Conservation (phyloP, 2,329 filamentous ascomycete species). For the Alternaria rosae region DNA sequence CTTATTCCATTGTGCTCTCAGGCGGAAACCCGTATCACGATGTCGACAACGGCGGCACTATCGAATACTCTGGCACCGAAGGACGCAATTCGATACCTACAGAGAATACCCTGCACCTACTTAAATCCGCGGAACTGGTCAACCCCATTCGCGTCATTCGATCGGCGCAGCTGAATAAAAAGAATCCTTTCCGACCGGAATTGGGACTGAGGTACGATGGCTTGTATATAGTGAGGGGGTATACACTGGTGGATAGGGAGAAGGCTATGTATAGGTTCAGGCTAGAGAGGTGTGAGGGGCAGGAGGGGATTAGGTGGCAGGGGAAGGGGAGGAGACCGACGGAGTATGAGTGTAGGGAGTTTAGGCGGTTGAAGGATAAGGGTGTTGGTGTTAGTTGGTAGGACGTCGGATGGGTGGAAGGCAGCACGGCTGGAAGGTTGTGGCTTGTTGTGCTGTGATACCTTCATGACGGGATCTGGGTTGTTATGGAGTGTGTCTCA, state of each 20-base stretch:
- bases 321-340: slow-evolving; percentile 55
- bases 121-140: slow-evolving; percentile 47
- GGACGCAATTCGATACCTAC: slow-evolving; percentile 40
- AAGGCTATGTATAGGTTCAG: slow-evolving; percentile 59
- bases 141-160: slow-evolving; percentile 61
- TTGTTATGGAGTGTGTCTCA: not conserved
- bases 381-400: slow-evolving; percentile 12
- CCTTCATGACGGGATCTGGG: not conserved
- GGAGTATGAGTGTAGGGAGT: slow-evolving; percentile 36
- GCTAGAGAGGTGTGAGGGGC: slow-evolving; percentile 53
- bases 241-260: slow-evolving; percentile 49
- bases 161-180: slow-evolving; percentile 48
- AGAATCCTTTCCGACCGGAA: slow-evolving; percentile 54
- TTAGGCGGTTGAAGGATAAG: slow-evolving; percentile 25
- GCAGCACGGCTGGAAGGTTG: no score
- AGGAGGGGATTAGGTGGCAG: slow-evolving; percentile 57
- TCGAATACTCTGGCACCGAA: slow-evolving; percentile 63
- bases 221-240: slow-evolving; percentile 57
- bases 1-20: slow-evolving; percentile 64
- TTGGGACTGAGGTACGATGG: slow-evolving; percentile 66
- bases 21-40: slow-evolving; percentile 56
- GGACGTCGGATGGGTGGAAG: no score
- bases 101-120: slow-evolving; percentile 53
- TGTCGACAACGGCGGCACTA: slow-evolving; percentile 57
- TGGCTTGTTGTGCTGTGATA: not conserved